A percentile compares a stretch with the other conserved stretches of the same genome.
These are phyloP conservation scores for Amyloporia xantha DNA, from an alignment of 768 basidiomycete genomes.

Conservation along the genomic window DNA sequence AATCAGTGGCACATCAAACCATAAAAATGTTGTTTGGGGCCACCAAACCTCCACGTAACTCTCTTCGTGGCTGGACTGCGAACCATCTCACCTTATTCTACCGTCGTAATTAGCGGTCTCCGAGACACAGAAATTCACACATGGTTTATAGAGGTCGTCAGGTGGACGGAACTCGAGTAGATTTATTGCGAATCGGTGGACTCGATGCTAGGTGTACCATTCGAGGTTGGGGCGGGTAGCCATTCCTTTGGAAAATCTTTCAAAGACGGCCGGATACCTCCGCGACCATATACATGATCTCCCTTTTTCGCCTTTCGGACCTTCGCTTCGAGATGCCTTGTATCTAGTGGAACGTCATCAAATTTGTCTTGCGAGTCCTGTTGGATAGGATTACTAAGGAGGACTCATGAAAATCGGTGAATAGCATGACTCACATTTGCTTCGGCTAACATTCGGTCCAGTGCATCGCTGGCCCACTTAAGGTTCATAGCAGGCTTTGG, in stretches of 20 bases:
- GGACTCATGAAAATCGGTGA: neutral
- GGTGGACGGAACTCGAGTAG: too few relatives aligned
- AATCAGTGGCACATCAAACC: too few relatives aligned
- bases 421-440: conserved; percentile 67
- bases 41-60: too few relatives aligned
- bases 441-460: conserved; percentile 71
- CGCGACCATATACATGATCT: conserved; percentile 50
- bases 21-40: too few relatives aligned
- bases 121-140: too few relatives aligned
- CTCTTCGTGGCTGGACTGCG: too few relatives aligned
- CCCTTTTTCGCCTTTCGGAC: conserved; percentile 67
- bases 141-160: too few relatives aligned
- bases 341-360: conserved; percentile 70
- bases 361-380: conserved; percentile 42
- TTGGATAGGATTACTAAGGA: too few relatives aligned
- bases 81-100: too few relatives aligned
- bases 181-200: neutral
- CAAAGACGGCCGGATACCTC: conserved; percentile 54
- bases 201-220: neutral
- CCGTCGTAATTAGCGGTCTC: too few relatives aligned
- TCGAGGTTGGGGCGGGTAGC: conserved; percentile 50
- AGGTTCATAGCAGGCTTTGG: conserved; percentile 79
- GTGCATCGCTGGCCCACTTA: conserved; percentile 86
- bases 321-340: conserved; percentile 71
- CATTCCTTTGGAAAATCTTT: conserved; percentile 83